Conservation (phyloP, 108 stramenopile genomes). For the Pseudonitzschia multistriata region DNA sequence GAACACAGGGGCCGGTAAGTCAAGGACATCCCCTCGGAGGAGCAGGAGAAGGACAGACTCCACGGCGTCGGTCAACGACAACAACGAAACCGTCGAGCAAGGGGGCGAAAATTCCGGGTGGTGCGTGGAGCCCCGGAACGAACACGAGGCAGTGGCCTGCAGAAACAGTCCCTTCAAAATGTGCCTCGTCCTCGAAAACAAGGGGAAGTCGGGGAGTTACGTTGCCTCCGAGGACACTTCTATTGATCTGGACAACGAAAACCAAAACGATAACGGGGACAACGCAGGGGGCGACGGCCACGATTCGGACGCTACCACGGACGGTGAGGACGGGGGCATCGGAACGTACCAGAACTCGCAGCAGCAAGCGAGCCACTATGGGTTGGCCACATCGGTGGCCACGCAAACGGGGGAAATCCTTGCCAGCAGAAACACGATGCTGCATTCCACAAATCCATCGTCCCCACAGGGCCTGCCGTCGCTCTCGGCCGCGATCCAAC, state of each 20-base stretch:
- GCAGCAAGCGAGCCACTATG: neutral
- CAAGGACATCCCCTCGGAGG: neutral
- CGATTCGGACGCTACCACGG: slow-evolving; percentile 14
- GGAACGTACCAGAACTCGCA: neutral
- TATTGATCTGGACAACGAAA: neutral
- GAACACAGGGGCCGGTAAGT: neutral
- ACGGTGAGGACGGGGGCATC: neutral
- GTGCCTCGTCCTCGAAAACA: slow-evolving; percentile 35
- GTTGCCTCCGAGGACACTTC: slow-evolving; percentile 5
- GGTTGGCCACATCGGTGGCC: neutral
- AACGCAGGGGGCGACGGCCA: neutral
- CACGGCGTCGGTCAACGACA: neutral
- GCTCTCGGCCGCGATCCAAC: neutral
- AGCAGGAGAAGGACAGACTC: neutral
- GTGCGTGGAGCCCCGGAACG: slow-evolving; percentile 18
- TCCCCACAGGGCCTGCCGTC: slow-evolving; percentile 8
- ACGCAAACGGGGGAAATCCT: slow-evolving; percentile 7
- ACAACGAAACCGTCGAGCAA: neutral
- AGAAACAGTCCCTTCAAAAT: slow-evolving; percentile 8
- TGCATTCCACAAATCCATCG: neutral
- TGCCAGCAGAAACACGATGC: neutral
- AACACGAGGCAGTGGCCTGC: slow-evolving; percentile 27
- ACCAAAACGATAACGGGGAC: neutral
- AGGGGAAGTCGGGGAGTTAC: slow-evolving; percentile 31
- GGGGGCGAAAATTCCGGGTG: too few relatives aligned